Evolutionary conservation across 1,284 basidiomycete genomes (phyloP).

Genomic region (Moesziomyces parantarcticus): DNA sequence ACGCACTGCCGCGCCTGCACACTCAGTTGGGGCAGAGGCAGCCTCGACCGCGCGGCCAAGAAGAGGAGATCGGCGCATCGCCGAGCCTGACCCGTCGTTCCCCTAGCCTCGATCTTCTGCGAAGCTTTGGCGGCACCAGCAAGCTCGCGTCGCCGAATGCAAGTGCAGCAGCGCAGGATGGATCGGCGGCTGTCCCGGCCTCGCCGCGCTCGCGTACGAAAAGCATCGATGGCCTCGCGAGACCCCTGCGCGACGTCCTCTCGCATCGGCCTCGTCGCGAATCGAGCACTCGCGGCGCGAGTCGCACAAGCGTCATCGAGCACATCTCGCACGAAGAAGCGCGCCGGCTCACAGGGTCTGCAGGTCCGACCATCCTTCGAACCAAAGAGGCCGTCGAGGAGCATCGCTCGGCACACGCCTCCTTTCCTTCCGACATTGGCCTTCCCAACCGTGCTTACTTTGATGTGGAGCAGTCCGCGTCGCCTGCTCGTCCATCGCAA

Average conservation of each 20-base stretch:
- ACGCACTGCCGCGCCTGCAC: background rate
- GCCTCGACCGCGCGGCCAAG: background rate
- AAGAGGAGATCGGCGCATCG: background rate
- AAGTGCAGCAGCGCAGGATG: background rate
- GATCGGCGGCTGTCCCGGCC: background rate
- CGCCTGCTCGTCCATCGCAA: background rate
- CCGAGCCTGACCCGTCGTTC: slow-evolving; percentile 15
- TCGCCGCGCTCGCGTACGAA: slow-evolving; percentile 27
- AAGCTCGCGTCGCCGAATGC: background rate
- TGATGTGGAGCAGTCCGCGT: slow-evolving; percentile 8
- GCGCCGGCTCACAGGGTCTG: slow-evolving; percentile 18
- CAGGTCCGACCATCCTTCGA: slow-evolving; percentile 22
- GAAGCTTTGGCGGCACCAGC: slow-evolving; percentile 9
- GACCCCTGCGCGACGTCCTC: slow-evolving; percentile 29
- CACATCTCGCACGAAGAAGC: slow-evolving; percentile 41
- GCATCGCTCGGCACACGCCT: slow-evolving; percentile 22
- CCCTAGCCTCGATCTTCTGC: slow-evolving; percentile 29
- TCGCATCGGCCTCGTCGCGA: slow-evolving; percentile 17
- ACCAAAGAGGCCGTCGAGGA: slow-evolving; percentile 32
- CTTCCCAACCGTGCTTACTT: slow-evolving; percentile 14
- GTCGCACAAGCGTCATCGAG: slow-evolving; percentile 34
- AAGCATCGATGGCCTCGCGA: slow-evolving; percentile 27
- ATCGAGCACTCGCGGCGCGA: slow-evolving; percentile 6
- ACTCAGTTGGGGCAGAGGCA: background rate
- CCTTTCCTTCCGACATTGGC: slow-evolving; percentile 6